Conservation (phyloP, 1,139 yeast genomes). For the Sugiyamaella japonica region DNA sequence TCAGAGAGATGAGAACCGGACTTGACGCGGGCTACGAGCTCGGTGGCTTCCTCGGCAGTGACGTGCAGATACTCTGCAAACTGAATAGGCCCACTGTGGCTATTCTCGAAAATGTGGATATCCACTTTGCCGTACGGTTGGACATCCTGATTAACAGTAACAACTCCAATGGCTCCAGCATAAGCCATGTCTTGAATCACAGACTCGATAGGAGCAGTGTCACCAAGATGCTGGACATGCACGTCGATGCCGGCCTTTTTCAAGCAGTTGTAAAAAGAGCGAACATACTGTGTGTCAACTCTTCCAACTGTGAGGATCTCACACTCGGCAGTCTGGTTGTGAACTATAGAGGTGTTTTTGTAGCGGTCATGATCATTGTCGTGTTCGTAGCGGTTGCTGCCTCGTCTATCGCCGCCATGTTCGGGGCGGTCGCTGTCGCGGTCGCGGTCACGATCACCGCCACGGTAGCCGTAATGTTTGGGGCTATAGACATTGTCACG, state of each 20-base stretch:
- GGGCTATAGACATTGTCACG: too few species aligned
- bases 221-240: conserved; percentile 50
- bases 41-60: conserved; percentile 64
- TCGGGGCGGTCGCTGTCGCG: conserved; percentile 36
- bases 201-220: conserved; percentile 53
- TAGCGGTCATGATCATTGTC: conserved; percentile 15
- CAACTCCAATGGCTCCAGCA: conserved; percentile 72
- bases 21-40: conserved; percentile 41
- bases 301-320: conserved; percentile 67
- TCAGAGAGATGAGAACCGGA: too few species aligned
- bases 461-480: too few species aligned
- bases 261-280: conserved; percentile 57
- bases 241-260: conserved; percentile 52
- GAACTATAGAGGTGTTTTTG: too few species aligned
- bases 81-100: conserved; percentile 68
- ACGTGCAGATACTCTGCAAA: conserved; percentile 80
- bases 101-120: conserved; percentile 69
- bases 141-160: conserved; percentile 55
- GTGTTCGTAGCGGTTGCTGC: conserved; percentile 32
- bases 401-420: conserved; percentile 26
- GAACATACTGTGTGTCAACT: conserved; percentile 54
- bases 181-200: conserved; percentile 77
- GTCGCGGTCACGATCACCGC: conserved; percentile 17
- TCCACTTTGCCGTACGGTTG: conserved; percentile 51
- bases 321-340: conserved; percentile 51